Evolutionary conservation across 352 stramenopile genomes (phyloP).

Genomic region (Phytophthora melonis): DNA sequence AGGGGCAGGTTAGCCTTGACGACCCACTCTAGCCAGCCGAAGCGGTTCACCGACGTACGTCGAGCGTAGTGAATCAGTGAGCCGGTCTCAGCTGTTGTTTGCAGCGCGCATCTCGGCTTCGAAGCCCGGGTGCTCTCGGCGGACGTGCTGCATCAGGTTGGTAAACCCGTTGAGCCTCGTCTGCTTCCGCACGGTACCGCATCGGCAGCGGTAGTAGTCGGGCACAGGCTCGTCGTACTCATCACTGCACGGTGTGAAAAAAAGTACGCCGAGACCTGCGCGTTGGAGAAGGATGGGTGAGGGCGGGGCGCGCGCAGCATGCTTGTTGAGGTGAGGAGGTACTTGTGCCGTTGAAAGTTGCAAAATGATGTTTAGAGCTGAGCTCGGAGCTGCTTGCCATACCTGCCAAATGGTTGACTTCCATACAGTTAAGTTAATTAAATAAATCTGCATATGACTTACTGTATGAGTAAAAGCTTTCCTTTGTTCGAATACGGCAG

Average conservation of each 20-base stretch:
- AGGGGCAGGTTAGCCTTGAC: too few species aligned
- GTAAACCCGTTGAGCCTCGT: not conserved
- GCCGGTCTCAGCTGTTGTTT: too few species aligned
- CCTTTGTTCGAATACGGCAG: not conserved
- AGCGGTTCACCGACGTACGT: too few species aligned
- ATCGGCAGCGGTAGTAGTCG: not conserved
- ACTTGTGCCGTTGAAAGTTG: not conserved
- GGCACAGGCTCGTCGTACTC: not conserved
- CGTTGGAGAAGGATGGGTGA: not conserved
- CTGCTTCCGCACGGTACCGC: not conserved
- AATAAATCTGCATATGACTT: not conserved
- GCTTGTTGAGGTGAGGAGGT: not conserved
- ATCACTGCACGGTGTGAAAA: not conserved
- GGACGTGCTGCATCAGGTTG: too few species aligned
- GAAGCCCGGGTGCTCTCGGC: too few species aligned
- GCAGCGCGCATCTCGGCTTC: too few species aligned
- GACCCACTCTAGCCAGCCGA: too few species aligned
- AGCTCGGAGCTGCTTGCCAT: not conserved
- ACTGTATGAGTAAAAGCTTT: not conserved
- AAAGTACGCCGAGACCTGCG: not conserved
- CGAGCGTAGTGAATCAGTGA: too few species aligned
- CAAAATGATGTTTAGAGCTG: not conserved
- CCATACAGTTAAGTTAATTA: not conserved
- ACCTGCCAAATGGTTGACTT: not conserved
- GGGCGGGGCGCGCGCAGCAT: not conserved